Evolutionary conservation across 805 yeast species (phyloP).

Genomic region (Saturnispora diversa): DNA sequence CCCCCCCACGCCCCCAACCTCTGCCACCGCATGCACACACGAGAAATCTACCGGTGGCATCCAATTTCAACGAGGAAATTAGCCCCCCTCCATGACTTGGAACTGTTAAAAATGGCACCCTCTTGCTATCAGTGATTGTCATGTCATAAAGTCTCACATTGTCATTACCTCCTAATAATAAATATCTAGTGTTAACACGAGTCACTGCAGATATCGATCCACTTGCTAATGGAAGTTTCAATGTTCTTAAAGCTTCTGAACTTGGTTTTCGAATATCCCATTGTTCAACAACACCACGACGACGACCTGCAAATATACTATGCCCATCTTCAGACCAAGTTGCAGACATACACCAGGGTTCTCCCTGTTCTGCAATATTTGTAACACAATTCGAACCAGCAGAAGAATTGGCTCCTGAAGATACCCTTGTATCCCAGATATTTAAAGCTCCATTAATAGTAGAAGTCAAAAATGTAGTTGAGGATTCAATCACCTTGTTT

Average conservation of each 20-base stretch:
- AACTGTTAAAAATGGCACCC: conserved; percentile 75
- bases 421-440: conserved; percentile 70
- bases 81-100: conserved; percentile 97
- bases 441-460: conserved; percentile 75
- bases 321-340: conserved; percentile 86
- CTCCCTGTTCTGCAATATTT: conserved; percentile 49
- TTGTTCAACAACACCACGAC: conserved; percentile 83
- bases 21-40: conserved; percentile 88
- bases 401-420: conserved; percentile 1
- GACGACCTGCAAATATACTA: conserved; percentile 70
- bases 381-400: conserved; percentile 12
- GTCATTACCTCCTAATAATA: conserved; percentile 84
- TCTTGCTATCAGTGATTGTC: conserved; percentile 29
- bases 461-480: conserved; percentile 63
- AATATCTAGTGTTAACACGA: conserved; percentile 31
- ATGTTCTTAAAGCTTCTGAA: conserved; percentile 39
- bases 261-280: conserved; percentile 52
- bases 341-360: conserved; percentile 92
- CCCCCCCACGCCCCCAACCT: conserved; percentile 91
- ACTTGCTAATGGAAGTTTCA: conserved; percentile 76
- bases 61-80: conserved; percentile 60
- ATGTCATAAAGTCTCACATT: conserved; percentile 84
- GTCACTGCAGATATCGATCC: conserved; percentile 72
- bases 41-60: conserved; percentile 58
- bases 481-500: conserved; percentile 19